phyloP scores from a whole-genome alignment of 805 yeast genomes.

The Clavispora vitiphila region DNA sequence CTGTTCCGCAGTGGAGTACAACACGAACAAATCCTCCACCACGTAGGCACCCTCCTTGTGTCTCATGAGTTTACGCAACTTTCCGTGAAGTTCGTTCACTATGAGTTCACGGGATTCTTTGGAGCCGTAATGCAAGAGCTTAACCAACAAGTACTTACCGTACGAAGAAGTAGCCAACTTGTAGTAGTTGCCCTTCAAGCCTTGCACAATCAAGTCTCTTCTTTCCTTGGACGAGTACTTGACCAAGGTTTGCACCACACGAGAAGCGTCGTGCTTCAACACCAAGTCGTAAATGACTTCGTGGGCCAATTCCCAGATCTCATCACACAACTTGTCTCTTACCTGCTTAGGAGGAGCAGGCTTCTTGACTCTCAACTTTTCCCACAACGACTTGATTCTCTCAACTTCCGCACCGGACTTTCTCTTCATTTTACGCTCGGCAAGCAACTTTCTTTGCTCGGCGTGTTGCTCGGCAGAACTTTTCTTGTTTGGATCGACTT shows the following conservation, averaged over 20 bases:
- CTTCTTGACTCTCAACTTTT: constrained; percentile 76
- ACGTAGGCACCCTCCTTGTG: constrained; percentile 98
- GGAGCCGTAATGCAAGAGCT: constrained; percentile 87
- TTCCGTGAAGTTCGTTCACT: constrained; percentile 84
- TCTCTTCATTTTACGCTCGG: constrained; percentile 82
- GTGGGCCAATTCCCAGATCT: constrained; percentile 78
- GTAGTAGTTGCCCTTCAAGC: constrained; percentile 73
- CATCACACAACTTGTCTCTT: constrained; percentile 73
- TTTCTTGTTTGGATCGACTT: constrained; percentile 41
- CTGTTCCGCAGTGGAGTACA: constrained; percentile 81
- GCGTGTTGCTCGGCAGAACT: constrained; percentile 66
- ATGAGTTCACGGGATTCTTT: constrained; percentile 72
- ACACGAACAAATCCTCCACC: constrained; percentile 84
- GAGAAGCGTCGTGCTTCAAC: constrained; percentile 91
- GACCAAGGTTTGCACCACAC: constrained; percentile 91
- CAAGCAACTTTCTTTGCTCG: constrained; percentile 72
- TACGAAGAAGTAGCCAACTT: constrained; percentile 86
- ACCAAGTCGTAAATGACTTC: constrained; percentile 80
- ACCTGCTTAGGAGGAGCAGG: constrained; percentile 75
- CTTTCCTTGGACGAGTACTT: constrained; percentile 79
- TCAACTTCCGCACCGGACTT: constrained; percentile 85
- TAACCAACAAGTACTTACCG: constrained; percentile 87
- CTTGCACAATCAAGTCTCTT: constrained; percentile 61
- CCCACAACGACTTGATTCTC: constrained; percentile 85
- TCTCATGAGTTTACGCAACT: constrained; percentile 85